Conservation (phyloP, 768 basidiomycete species). For the Lentinula sp. region DNA sequence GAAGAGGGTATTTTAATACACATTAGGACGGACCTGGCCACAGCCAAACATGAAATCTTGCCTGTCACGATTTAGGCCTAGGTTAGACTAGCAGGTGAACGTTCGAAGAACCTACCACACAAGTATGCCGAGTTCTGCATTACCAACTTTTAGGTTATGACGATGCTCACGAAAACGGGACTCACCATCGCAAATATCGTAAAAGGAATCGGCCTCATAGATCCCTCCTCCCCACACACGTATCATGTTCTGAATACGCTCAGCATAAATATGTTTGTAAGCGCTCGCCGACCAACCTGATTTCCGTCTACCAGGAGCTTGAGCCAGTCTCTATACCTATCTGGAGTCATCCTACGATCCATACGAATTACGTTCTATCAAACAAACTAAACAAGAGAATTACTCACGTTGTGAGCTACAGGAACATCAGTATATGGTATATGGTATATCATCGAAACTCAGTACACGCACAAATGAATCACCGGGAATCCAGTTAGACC, state of each 20-base stretch:
- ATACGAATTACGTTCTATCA: background rate
- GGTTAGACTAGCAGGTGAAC: background rate
- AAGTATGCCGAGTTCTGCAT: conserved; percentile 3
- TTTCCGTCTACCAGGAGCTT: conserved; percentile 83
- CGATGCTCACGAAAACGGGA: background rate
- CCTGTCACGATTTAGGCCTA: conserved; percentile 47
- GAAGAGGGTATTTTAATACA: background rate
- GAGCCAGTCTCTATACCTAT: conserved; percentile 75
- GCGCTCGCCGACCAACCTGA: conserved; percentile 63
- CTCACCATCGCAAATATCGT: conserved; percentile 74
- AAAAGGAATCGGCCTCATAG: conserved; percentile 79
- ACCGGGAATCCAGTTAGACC: conserved; percentile 93
- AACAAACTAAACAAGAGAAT: background rate
- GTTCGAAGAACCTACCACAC: background rate
- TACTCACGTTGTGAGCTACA: conserved; percentile 50
- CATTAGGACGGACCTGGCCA: conserved; percentile 55
- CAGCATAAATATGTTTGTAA: background rate
- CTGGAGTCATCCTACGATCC: conserved; percentile 31
- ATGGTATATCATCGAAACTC: background rate
- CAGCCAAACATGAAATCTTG: conserved; percentile 98
- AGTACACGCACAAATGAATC: conserved; percentile 63
- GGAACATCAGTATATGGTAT: background rate
- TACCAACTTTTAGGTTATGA: too few relatives aligned
- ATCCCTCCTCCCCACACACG: conserved; percentile 95
- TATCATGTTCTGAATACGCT: conserved; percentile 29